phyloP scores from a whole-genome alignment of 2,329 filamentous ascomycete genomes.

The Fusarium phyllophilum region DNA sequence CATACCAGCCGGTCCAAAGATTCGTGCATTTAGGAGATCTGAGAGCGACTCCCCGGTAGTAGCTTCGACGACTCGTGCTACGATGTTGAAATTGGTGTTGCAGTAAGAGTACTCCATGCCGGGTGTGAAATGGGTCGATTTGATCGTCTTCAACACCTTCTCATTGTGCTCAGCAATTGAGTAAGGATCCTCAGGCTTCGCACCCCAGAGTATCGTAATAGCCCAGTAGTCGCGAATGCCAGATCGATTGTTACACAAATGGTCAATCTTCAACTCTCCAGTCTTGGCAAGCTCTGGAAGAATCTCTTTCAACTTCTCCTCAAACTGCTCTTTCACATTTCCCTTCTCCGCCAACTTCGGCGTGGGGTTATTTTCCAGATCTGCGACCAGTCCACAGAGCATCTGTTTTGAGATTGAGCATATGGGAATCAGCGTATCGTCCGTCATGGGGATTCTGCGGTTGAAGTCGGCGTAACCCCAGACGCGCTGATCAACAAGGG shows the following conservation, averaged over 20 bases:
- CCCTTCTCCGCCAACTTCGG: constrained; percentile 5
- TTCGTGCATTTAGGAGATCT: constrained; percentile 13
- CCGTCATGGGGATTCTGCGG: constrained; percentile 22
- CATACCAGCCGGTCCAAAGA: constrained; percentile 29
- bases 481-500: constrained; percentile 13
- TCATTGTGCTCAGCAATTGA: constrained; percentile 21
- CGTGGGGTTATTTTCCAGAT: constrained; percentile 24
- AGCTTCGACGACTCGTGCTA: constrained; percentile 20
- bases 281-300: constrained; percentile 14
- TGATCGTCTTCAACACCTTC: constrained; percentile 6
- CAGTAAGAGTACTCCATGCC: constrained; percentile 31
- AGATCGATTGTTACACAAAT: constrained; percentile 28
- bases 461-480: constrained; percentile 36
- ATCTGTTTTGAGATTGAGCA: constrained; percentile 34
- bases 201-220: constrained; percentile 26
- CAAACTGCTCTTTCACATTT: constrained; percentile 16
- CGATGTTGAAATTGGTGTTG: constrained; percentile 32
- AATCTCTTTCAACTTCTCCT: constrained; percentile 19
- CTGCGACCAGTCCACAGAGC: constrained; percentile 28
- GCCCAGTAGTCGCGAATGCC: constrained; percentile 34
- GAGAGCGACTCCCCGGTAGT: constrained; percentile 15
- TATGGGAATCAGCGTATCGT: constrained; percentile 23
- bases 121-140: constrained; percentile 21
- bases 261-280: constrained; percentile 2
- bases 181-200: constrained; percentile 23